Percentiles rank a stretch among this genome's conserved stretches.
phyloP scores from a whole-genome alignment of 1,284 basidiomycete genomes.

The Pisolithus thermaeus region DNA sequence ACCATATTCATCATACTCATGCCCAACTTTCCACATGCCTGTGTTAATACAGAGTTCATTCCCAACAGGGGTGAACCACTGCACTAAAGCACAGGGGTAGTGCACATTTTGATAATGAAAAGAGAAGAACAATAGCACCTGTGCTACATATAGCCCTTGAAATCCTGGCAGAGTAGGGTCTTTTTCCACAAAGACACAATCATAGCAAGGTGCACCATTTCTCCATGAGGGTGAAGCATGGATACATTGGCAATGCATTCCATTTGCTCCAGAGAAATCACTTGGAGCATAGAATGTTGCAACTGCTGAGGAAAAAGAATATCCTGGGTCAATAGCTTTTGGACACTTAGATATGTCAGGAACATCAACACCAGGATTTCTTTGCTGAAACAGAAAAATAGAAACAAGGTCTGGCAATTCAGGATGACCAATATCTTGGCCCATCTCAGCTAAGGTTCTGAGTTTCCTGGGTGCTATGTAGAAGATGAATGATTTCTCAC shows the following conservation, averaged over 20 bases:
- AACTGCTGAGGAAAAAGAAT: not conserved
- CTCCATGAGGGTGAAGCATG: slow-evolving; percentile 1
- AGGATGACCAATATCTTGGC: too few species aligned
- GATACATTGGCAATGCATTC: not conserved
- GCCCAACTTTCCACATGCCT: slow-evolving; percentile 9
- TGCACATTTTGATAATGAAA: slow-evolving; percentile 1
- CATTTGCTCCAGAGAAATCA: not conserved
- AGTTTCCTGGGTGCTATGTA: not conserved
- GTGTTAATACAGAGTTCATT: slow-evolving; percentile 4
- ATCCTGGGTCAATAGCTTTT: not conserved
- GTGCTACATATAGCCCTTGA: slow-evolving; percentile 4
- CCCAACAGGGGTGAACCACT: slow-evolving; percentile 3
- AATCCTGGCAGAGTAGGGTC: slow-evolving; percentile 1
- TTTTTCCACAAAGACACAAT: slow-evolving; percentile 2
- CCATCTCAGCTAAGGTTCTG: not conserved
- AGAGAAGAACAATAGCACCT: slow-evolving; percentile 6
- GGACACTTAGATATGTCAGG: not conserved
- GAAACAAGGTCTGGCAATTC: not conserved
- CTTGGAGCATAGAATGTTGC: slow-evolving; percentile 1
- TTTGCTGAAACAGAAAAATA: not conserved
- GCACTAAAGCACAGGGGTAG: slow-evolving; percentile 7
- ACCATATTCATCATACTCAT: slow-evolving; percentile 3
- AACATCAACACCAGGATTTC: not conserved
- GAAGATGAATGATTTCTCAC: not conserved
- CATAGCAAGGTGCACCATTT: slow-evolving; percentile 1